Conservation (phyloP, 306 rosid species). For the Medicago truncatula region DNA sequence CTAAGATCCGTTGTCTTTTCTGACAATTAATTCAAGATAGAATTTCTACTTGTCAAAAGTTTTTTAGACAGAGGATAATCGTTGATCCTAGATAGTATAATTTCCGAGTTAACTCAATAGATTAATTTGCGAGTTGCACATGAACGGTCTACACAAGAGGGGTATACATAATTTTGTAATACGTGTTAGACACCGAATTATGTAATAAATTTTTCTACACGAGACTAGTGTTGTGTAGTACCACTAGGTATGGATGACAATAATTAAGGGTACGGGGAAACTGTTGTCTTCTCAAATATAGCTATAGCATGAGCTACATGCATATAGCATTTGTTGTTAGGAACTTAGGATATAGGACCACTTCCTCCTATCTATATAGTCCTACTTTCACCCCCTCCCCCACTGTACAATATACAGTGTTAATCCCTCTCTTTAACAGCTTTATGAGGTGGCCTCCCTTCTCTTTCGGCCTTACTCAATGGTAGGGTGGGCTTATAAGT, state of each 20-base stretch:
- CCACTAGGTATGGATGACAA: conserved; percentile 40
- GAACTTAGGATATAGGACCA: conserved; percentile 47
- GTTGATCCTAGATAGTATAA: no score
- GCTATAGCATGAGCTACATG: conserved; percentile 48
- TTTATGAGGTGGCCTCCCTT: conserved; percentile 48
- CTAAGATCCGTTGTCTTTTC: no score
- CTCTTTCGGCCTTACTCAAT: conserved; percentile 42
- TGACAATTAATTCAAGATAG: no score
- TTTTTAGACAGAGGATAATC: no score
- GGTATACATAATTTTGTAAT: no score
- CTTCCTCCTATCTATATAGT: conserved; percentile 19
- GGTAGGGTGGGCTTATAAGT: conserved; percentile 38
- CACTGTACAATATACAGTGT: conserved; percentile 37
- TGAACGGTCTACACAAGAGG: no score
- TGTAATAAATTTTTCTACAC: conserved; percentile 36
- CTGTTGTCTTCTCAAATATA: conserved; percentile 53
- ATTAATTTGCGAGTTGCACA: no score
- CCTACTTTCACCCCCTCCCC: conserved; percentile 39
- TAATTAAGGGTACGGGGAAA: conserved; percentile 46
- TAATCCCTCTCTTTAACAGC: conserved; percentile 39
- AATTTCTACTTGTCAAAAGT: no score
- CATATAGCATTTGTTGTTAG: conserved; percentile 27
- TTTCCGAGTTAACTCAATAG: no score
- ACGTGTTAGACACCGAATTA: not conserved
- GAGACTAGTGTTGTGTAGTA: conserved; percentile 25